phyloP scores from a whole-genome alignment of 805 yeast genomes.

The Saccharomycopsis malanga region DNA sequence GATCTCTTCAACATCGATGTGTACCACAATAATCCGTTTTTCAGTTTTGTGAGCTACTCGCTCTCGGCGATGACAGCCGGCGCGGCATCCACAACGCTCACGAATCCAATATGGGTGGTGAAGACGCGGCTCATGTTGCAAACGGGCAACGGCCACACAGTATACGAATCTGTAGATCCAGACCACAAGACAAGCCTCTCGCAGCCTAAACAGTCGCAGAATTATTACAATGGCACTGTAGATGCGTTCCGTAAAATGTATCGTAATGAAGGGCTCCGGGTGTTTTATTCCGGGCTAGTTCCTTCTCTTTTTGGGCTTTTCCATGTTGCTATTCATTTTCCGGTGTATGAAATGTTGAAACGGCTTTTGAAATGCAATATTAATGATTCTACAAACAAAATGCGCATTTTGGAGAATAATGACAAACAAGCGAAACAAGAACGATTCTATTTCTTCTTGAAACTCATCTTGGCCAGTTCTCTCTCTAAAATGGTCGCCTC shows the following conservation, averaged over 20 bases:
- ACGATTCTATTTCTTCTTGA: slow-evolving; percentile 30
- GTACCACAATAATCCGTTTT: slow-evolving; percentile 22
- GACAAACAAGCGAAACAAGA: slow-evolving; percentile 22
- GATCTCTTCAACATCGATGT: slow-evolving; percentile 26
- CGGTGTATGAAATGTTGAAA: slow-evolving; percentile 81
- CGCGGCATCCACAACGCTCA: slow-evolving; percentile 69
- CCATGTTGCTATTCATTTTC: slow-evolving; percentile 96
- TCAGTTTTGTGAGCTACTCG: slow-evolving; percentile 32
- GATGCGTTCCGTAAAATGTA: slow-evolving; percentile 83
- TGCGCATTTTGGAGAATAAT: slow-evolving; percentile 15
- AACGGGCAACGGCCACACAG: slow-evolving; percentile 41
- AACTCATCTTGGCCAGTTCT: slow-evolving; percentile 61
- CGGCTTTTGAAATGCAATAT: slow-evolving; percentile 34
- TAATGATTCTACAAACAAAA: slow-evolving; percentile 23
- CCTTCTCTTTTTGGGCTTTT: slow-evolving; percentile 87
- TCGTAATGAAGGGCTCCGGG: slow-evolving; percentile 65
- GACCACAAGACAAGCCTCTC: slow-evolving; percentile 25
- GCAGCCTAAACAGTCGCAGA: slow-evolving; percentile 17
- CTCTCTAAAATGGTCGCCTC: slow-evolving; percentile 85
- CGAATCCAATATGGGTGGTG: slow-evolving; percentile 97
- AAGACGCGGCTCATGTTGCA: slow-evolving; percentile 92
- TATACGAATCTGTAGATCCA: slow-evolving; percentile 30
- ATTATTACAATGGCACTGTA: slow-evolving; percentile 63
- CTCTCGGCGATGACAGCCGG: slow-evolving; percentile 82
- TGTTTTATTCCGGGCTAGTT: slow-evolving; percentile 82